phyloP scores from a whole-genome alignment of 768 basidiomycete genomes.

The Mycena amicta region DNA sequence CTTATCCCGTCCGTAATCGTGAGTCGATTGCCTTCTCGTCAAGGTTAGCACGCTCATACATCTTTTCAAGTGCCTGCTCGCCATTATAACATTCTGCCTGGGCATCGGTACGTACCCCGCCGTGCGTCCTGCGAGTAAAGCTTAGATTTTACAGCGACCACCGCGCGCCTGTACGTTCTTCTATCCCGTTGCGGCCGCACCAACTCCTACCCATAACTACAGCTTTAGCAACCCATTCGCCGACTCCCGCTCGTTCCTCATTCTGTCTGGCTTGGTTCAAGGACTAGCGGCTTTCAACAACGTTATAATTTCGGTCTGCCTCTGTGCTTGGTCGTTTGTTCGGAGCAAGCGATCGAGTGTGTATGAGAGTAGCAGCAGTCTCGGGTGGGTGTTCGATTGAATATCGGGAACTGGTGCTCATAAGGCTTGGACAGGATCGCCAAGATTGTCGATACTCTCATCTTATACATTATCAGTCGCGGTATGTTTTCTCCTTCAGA shows the following conservation, averaged over 20 bases:
- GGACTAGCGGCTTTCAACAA: conserved; percentile 16
- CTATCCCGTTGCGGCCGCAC: not conserved
- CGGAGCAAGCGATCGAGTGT: conserved; percentile 7
- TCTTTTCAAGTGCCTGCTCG: not conserved
- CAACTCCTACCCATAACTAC: not conserved
- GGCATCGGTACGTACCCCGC: conserved; percentile 21
- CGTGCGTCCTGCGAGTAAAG: not conserved
- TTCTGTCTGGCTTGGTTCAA: conserved; percentile 16
- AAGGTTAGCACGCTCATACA: not conserved
- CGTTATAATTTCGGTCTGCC: conserved; percentile 15
- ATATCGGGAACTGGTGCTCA: not conserved
- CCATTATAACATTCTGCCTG: conserved; percentile 14
- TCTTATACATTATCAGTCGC: conserved; percentile 14
- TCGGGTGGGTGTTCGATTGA: conserved; percentile 6
- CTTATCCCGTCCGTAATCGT: conserved; percentile 6
- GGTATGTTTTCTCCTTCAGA: conserved; percentile 2
- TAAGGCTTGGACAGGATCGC: not conserved
- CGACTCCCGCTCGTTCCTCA: conserved; percentile 11
- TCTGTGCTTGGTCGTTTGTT: conserved; percentile 13
- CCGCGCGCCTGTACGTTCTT: conserved; percentile 15
- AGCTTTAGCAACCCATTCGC: conserved; percentile 14
- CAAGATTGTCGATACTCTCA: conserved; percentile 16
- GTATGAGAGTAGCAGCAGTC: not conserved
- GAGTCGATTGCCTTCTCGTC: not conserved
- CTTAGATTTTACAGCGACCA: conserved; percentile 1